Conservation (phyloP, 371 early-diverging fungal species). For the Mortierella sp. region DNA sequence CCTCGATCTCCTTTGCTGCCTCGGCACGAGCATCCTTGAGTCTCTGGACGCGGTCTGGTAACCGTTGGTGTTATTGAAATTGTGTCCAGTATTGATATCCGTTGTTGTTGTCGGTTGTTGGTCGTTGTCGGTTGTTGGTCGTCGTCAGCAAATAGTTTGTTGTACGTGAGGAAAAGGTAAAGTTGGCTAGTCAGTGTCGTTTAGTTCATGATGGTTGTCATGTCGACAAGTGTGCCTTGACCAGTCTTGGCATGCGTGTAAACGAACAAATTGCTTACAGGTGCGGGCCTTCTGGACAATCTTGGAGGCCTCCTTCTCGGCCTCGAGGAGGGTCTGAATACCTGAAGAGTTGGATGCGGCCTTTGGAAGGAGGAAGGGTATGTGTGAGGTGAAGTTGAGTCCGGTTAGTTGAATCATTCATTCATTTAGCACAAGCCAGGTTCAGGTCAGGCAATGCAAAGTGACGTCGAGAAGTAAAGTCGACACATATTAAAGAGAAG, state of each 20-base stretch:
- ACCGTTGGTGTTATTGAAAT: not conserved
- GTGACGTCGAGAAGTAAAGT: not conserved
- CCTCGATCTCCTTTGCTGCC: slow-evolving; percentile 94
- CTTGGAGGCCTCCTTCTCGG: slow-evolving; percentile 90
- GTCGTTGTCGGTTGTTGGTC: not conserved
- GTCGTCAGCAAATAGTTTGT: not conserved
- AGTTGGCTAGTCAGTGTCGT: not conserved
- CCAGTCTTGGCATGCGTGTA: not conserved
- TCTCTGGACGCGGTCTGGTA: slow-evolving; percentile 91
- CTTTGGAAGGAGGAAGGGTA: slow-evolving; percentile 43
- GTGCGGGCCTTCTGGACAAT: slow-evolving; percentile 95
- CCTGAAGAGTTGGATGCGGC: slow-evolving; percentile 85
- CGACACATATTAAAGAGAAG: not conserved
- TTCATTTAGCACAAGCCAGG: not conserved
- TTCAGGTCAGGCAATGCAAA: not conserved
- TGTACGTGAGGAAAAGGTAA: not conserved
- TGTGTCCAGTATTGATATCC: not conserved
- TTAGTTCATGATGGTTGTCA: not conserved
- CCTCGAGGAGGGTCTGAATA: slow-evolving; percentile 88
- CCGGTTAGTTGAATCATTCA: not conserved
- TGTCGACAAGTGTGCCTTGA: not conserved
- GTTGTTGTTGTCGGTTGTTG: not conserved
- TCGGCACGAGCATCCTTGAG: slow-evolving; percentile 96
- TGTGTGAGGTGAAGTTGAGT: not conserved
- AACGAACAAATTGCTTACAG: slow-evolving; percentile 70